These are phyloP conservation scores for Schwanniomyces polymorphus DNA, from an alignment of 805 yeast species.

Conservation along the genomic window DNA sequence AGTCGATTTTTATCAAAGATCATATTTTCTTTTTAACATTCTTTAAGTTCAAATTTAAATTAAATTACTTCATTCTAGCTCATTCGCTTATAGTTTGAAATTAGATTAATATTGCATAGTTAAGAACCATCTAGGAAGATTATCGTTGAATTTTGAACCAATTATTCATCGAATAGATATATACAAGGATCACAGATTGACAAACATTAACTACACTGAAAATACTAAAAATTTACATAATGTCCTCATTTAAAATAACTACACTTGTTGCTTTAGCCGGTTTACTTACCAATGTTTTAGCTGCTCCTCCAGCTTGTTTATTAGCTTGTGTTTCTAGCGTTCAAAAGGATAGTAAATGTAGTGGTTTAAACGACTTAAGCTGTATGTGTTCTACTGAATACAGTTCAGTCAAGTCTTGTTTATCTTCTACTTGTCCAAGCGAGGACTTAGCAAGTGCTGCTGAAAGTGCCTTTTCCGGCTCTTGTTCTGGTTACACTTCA, in stretches of 20 bases:
- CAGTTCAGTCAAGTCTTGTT: slow-evolving; percentile 57
- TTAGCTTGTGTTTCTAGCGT: slow-evolving; percentile 84
- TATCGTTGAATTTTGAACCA: neutral
- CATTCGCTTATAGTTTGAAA: neutral
- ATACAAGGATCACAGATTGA: neutral
- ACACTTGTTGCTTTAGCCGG: slow-evolving; percentile 36
- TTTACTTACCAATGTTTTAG: slow-evolving; percentile 47
- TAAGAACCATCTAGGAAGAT: neutral
- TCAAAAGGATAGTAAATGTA: slow-evolving; percentile 55
- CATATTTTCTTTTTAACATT: neutral
- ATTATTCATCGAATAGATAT: neutral
- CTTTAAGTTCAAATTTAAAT: neutral
- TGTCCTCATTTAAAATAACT: slow-evolving; percentile 19
- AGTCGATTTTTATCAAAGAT: neutral
- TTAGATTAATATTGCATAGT: neutral
- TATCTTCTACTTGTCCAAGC: slow-evolving; percentile 67
- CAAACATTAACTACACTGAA: neutral
- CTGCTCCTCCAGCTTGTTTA: slow-evolving; percentile 89
- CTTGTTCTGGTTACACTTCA: slow-evolving; percentile 47
- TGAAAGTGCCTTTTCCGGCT: slow-evolving; percentile 27
- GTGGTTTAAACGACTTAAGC: slow-evolving; percentile 57
- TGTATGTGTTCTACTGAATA: slow-evolving; percentile 69
- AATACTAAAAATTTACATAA: neutral
- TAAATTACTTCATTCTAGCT: neutral
- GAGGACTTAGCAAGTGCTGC: slow-evolving; percentile 60